Evolutionary conservation across 306 rosid genomes (phyloP).

Genomic region (Glycine soja): DNA sequence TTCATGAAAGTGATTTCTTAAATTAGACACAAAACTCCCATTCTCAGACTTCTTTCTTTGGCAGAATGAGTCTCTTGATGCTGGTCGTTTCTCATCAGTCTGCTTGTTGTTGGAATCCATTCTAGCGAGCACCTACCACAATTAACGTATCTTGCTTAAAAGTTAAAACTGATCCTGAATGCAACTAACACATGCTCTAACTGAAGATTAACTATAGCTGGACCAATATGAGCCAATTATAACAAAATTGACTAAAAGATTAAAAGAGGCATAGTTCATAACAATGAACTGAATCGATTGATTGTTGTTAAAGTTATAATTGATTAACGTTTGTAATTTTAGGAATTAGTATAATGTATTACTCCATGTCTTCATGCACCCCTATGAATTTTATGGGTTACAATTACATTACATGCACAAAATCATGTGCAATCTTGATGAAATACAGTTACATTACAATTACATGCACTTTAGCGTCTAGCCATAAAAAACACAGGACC

Average conservation of each 20-base stretch:
- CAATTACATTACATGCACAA: neutral
- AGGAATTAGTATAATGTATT: neutral
- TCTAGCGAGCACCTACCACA: conserved; percentile 37
- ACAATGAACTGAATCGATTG: neutral
- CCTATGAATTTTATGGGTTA: neutral
- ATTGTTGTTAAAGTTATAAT: neutral
- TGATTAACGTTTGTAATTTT: neutral
- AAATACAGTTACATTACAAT: too few relatives aligned
- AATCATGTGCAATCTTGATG: neutral
- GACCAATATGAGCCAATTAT: neutral
- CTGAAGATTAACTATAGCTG: neutral
- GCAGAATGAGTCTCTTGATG: conserved; percentile 56
- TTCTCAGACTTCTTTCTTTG: conserved; percentile 62
- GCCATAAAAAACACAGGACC: neutral
- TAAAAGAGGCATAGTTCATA: neutral
- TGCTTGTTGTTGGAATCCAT: conserved; percentile 52
- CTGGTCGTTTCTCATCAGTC: conserved; percentile 39
- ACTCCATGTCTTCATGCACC: conserved; percentile 6
- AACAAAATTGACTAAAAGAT: neutral
- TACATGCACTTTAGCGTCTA: neutral
- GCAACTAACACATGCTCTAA: neutral
- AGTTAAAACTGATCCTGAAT: neutral
- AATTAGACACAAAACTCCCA: conserved; percentile 61
- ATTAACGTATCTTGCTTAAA: conserved; percentile 14
- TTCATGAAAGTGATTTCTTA: conserved; percentile 65